Base-by-base conservation (phyloP, 1,139 yeast genomes). In the Meyerozyma athensensis region DNA sequence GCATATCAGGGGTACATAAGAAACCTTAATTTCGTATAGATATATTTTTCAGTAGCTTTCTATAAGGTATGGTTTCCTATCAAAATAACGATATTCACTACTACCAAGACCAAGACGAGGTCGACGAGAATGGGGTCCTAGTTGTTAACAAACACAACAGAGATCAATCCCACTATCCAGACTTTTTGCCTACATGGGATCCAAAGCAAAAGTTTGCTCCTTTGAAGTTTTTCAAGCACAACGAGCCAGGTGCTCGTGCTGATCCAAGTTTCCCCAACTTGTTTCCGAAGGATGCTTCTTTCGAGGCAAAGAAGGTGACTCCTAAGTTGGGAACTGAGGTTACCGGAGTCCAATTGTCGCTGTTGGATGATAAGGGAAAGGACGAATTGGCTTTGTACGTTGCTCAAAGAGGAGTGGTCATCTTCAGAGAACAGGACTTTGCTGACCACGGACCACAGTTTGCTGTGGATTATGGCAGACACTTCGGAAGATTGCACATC, bases 311-410 rank as follows among this genome's bases (percentile, higher is more conserved):
- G 48, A 58, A 58, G 26, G 52, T 79, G 43, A 72, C 84, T 5
- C 90, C 89, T 35, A 79, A 77, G 54, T 63, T 83, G 39, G 90
- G 90, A 12, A 67, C 82, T 19, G 86, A 77, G 53, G 62, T 82
- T 28, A 54, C 52, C 16, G 85, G 85, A 16, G 60, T 81, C 32
- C 85, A 80, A 52, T 61, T 82, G 37, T 73, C 82, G 2, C 54
- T 70, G 42, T 62, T 81, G 39, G 58, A 63, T 35, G 70, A 70
- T 36, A 65, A 59, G 9, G 86, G 74, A 32, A 77, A 74, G 52
- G 77, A 80, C 53, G 89, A 81, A 50, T 66, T 81, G 49, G 86
- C 89, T 0, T 63, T 79, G 33, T 61, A 75, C 28, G 80, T 76
- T 32, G 82, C 83, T 9, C 73, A 78, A 57, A 69, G 86, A 48